These are phyloP conservation scores for Oryza nivara DNA, from an alignment of 176 grass and related monocot genomes.

Conservation along the genomic window DNA sequence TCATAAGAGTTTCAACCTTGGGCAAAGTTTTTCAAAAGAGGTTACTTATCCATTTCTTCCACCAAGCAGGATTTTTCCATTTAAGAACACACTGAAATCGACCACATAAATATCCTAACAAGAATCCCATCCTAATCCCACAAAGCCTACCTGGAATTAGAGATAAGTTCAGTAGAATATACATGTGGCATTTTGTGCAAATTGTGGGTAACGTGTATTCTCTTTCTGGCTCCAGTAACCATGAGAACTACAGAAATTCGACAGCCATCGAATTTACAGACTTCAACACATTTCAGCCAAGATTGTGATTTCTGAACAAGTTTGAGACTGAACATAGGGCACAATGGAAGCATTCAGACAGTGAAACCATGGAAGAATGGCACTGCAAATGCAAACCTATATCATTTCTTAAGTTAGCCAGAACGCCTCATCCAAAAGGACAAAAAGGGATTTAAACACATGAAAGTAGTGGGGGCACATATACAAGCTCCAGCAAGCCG, in stretches of 20 bases:
- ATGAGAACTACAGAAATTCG: not conserved
- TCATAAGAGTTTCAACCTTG: constrained; percentile 15
- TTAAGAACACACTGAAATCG: constrained; percentile 14
- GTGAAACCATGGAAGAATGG: constrained; percentile 12
- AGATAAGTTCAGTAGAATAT: not conserved
- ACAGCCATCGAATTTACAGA: not conserved
- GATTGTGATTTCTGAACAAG: not conserved
- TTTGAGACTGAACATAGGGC: not conserved
- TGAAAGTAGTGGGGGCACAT: constrained; percentile 31
- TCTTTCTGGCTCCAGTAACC: not conserved
- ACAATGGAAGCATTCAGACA: constrained; percentile 31
- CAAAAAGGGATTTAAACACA: constrained; percentile 17
- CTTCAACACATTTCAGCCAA: not conserved
- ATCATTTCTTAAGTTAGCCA: constrained; percentile 40
- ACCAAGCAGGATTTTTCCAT: constrained; percentile 20
- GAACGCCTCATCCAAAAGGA: constrained; percentile 25
- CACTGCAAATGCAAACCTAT: constrained; percentile 43
- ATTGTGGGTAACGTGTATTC: not conserved
- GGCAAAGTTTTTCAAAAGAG: constrained; percentile 3
- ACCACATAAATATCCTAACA: constrained; percentile 17
- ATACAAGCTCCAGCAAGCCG: constrained; percentile 39
- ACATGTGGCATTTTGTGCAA: not conserved
- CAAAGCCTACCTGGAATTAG: not conserved
- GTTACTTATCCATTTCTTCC: constrained; percentile 8
- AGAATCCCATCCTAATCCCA: constrained; percentile 11